Evolutionary conservation across 192 early-diverging fungal species (phyloP).

Genomic region (Chytriomyces hyalinus): DNA sequence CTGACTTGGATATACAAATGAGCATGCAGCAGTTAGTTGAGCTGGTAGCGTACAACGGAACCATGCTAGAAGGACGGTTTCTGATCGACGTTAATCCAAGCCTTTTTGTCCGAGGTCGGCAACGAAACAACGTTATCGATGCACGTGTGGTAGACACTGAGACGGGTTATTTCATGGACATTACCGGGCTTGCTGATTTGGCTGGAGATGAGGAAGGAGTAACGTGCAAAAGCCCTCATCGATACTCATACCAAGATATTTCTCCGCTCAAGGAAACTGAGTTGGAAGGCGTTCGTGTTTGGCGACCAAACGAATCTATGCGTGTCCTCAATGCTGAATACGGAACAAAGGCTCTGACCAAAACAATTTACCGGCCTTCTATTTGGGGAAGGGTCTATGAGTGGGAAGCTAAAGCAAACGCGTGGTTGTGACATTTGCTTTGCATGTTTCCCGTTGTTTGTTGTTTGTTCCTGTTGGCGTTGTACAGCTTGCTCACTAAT

Average conservation of each 20-base stretch:
- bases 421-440: too few species aligned
- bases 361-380: background rate
- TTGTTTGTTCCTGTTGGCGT: too few species aligned
- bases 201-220: background rate
- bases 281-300: constrained; percentile 9
- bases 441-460: too few species aligned
- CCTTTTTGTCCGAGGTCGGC: constrained; percentile 4
- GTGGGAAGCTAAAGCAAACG: background rate
- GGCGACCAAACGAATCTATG: constrained; percentile 6
- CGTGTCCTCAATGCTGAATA: constrained; percentile 38
- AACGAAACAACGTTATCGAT: constrained; percentile 41
- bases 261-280: constrained; percentile 20
- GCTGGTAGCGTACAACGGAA: constrained; percentile 18
- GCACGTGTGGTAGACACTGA: constrained; percentile 46
- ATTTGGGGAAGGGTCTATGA: background rate
- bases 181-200: constrained; percentile 37
- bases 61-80: constrained; percentile 35
- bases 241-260: constrained; percentile 11
- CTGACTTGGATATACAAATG: constrained; percentile 39
- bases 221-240: constrained; percentile 18
- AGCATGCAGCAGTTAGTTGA: constrained; percentile 7
- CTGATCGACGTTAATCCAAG: constrained; percentile 44
- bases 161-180: constrained; percentile 45
- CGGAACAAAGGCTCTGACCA: background rate
- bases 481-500: too few species aligned